These are phyloP conservation scores for Zea luxurians DNA, from an alignment of 176 grass and related monocot genomes.

Conservation along the genomic window DNA sequence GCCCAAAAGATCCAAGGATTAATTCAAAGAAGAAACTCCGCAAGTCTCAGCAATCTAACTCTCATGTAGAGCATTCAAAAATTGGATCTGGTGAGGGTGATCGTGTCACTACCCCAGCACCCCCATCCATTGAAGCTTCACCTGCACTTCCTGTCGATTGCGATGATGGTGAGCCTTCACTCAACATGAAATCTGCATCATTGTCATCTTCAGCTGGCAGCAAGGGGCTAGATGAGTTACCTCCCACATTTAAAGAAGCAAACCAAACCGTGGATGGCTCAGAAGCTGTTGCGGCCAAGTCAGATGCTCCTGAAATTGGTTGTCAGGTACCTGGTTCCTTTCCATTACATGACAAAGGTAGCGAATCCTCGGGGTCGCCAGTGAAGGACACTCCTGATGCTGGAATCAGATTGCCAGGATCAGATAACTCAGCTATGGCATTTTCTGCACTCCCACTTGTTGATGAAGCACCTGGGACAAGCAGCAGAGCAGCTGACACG, in stretches of 20 bases:
- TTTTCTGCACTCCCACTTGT: conserved; percentile 25
- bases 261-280: conserved; percentile 23
- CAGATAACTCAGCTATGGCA: conserved; percentile 28
- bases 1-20: conserved; percentile 75
- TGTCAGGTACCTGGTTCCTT: conserved; percentile 20
- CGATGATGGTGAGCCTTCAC: conserved; percentile 20
- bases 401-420: conserved; percentile 6
- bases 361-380: conserved; percentile 12
- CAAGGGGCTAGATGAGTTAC: conserved; percentile 21
- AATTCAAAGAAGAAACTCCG: conserved; percentile 58
- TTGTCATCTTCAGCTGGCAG: conserved; percentile 43
- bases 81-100: background rate
- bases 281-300: conserved; percentile 24
- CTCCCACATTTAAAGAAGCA: conserved; percentile 40
- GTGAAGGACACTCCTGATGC: conserved; percentile 15
- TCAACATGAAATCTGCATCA: conserved; percentile 57
- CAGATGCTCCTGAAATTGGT: conserved; percentile 36
- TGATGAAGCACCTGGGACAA: conserved; percentile 33
- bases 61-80: background rate
- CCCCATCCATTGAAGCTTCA: conserved; percentile 33
- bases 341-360: conserved; percentile 22
- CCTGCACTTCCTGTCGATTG: conserved; percentile 10
- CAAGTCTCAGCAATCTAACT: conserved; percentile 39
- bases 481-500: conserved; percentile 12
- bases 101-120: conserved; percentile 22